Base-by-base conservation (phyloP, 192 early-diverging fungal species). In the Haplosporangium gracile region DNA sequence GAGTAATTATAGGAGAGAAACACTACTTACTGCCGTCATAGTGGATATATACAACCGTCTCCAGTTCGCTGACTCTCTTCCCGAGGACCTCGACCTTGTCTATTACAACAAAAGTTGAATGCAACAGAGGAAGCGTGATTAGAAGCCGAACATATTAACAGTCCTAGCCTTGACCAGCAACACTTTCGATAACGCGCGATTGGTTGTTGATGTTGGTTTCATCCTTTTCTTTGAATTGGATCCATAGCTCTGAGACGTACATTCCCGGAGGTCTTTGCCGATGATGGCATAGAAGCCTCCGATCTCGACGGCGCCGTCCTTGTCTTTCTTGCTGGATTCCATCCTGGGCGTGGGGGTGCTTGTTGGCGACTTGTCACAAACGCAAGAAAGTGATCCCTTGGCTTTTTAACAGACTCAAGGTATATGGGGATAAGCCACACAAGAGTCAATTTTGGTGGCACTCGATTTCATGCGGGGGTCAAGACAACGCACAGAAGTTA, bases 11-110 rank as follows among this genome's bases (percentile, higher is more conserved):
- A 43, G 34, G 18, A 15, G 11, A 40, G 29, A 29, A 32, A 24
- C n/a, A 29, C 29, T 10, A 80, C 83, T 72, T 86, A 86, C 84
- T 86, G 76, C 79, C 79, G 57, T 77, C 84, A 39, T 86, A 86
- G 32, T 86, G 84, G 26, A 86, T 70, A 77, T 86, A 86, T 1
- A 78, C 84, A 51, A 81, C 75, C 40, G 84, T 81, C 13, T 86
- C 84, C 36, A 63, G 73, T 9, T 86, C 84, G 34, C 69, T 73
- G 8, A 86, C 79, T 38, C 84, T 70, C 49, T 86, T 86, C 18
- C 84, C 84, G 20, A 86, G 45, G 63, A 86, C 76, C n/a, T 86
- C 84, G 11, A 86, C 76, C 26, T 45, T 80, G 47, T 86, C 84
- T 86, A 45, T 72, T 26, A 51, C n/a, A 38, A 34, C 26, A 77